phyloP scores from a whole-genome alignment of 192 early-diverging fungal species.

The Globomyces pollinis-pini region DNA sequence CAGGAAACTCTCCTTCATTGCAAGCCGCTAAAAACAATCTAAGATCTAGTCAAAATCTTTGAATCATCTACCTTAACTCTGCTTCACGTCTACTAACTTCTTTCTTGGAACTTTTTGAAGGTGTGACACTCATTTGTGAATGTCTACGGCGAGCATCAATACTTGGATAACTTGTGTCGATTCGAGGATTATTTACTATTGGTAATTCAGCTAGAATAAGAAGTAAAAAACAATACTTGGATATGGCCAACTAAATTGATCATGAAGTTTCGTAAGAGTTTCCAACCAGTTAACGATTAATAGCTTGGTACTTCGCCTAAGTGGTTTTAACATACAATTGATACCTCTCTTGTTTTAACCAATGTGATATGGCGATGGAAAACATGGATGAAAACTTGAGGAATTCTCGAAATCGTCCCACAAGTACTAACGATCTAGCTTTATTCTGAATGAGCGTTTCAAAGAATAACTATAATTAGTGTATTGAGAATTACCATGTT shows the following conservation, averaged over 20 bases:
- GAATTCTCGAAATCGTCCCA: conserved; percentile 5
- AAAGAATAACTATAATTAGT: not conserved
- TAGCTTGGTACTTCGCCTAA: not conserved
- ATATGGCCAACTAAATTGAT: conserved; percentile 29
- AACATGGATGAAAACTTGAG: not conserved
- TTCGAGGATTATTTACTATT: not conserved
- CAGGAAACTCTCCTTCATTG: conserved; percentile 4
- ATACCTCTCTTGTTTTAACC: not conserved
- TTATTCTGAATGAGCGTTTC: conserved; percentile 6
- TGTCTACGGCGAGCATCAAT: not conserved
- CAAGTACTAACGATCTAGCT: not conserved
- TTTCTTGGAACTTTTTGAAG: not conserved
- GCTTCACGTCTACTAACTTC: not conserved
- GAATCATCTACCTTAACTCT: not conserved
- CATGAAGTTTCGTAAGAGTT: conserved; percentile 21
- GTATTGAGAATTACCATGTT: no score
- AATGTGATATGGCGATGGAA: not conserved
- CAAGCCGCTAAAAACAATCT: not conserved
- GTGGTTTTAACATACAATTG: conserved; percentile 2
- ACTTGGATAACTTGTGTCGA: not conserved
- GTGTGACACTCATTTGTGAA: not conserved
- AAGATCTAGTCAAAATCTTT: not conserved
- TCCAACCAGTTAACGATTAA: conserved; percentile 8
- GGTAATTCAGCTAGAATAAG: no score
- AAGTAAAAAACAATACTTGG: no score